These are phyloP conservation scores for Dimargaris verticillata DNA, from an alignment of 192 early-diverging fungal species.

Conservation along the genomic window DNA sequence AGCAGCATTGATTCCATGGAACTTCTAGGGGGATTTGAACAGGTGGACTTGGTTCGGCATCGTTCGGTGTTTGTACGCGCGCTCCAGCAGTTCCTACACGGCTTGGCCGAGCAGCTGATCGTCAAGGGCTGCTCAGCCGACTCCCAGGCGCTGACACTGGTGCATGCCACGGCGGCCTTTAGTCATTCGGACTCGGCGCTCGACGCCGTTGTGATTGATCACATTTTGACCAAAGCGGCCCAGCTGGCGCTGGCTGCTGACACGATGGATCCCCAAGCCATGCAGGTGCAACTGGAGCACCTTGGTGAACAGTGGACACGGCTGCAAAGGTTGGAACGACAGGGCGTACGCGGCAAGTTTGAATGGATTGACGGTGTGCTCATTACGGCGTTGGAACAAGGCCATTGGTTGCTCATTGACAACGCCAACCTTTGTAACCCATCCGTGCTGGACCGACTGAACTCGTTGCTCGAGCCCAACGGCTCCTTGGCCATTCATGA, in stretches of 20 bases:
- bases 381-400: constrained; percentile 74
- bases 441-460: constrained; percentile 87
- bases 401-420: constrained; percentile 88
- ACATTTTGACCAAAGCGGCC: neutral
- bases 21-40: constrained; percentile 92
- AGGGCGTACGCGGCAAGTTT: constrained; percentile 59
- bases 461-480: constrained; percentile 78
- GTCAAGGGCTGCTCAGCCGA: neutral
- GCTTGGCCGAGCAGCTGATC: neutral
- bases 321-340: constrained; percentile 26
- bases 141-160: neutral
- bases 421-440: constrained; percentile 92
- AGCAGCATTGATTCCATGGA: constrained; percentile 86
- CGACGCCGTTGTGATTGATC: too few species aligned
- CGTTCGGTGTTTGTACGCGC: constrained; percentile 30
- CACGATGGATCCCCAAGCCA: constrained; percentile 14
- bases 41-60: constrained; percentile 70
- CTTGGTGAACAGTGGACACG: constrained; percentile 2
- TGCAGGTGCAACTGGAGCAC: neutral
- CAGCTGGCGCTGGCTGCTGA: neutral
- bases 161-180: neutral
- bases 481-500: constrained; percentile 82
- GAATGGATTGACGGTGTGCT: constrained; percentile 96
- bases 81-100: constrained; percentile 25
- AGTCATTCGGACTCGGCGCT: neutral